Conservation (phyloP, 139 green algal genomes). For the Chlorella ohadii region DNA sequence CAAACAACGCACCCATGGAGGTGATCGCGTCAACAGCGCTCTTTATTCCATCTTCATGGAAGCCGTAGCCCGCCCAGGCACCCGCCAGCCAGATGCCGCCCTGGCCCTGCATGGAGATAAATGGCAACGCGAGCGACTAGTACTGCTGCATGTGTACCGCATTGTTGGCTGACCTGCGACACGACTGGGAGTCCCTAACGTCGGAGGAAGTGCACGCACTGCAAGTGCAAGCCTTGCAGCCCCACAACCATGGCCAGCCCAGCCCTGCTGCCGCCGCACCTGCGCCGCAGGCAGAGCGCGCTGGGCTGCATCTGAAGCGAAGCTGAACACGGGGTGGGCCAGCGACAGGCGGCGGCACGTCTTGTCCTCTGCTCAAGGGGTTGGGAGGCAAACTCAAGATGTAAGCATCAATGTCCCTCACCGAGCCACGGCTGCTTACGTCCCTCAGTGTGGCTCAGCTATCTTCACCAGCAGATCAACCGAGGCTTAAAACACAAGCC, state of each 20-base stretch:
- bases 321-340: conserved; percentile 85
- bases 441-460: too few species aligned
- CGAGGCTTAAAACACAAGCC: too few species aligned
- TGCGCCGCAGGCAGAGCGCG: conserved; percentile 33
- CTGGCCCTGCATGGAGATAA: conserved; percentile 55
- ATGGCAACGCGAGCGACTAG: too few species aligned
- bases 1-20: conserved; percentile 39
- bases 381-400: too few species aligned
- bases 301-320: conserved; percentile 67
- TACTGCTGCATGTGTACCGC: too few species aligned
- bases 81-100: conserved; percentile 70
- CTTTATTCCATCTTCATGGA: conserved; percentile 97
- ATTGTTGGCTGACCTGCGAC: too few species aligned
- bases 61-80: conserved; percentile 93
- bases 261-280: conserved; percentile 3
- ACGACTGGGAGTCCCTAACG: too few species aligned
- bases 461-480: too few species aligned
- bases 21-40: conserved; percentile 69
- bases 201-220: too few species aligned
- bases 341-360: conserved; percentile 67
- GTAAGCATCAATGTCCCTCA: too few species aligned
- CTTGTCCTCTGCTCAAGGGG: conserved; percentile 15
- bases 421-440: too few species aligned
- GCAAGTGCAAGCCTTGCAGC: neutral
- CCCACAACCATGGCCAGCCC: neutral